Conservation (phyloP, 192 early-diverging fungal genomes). For the Oehlia diaphana region DNA sequence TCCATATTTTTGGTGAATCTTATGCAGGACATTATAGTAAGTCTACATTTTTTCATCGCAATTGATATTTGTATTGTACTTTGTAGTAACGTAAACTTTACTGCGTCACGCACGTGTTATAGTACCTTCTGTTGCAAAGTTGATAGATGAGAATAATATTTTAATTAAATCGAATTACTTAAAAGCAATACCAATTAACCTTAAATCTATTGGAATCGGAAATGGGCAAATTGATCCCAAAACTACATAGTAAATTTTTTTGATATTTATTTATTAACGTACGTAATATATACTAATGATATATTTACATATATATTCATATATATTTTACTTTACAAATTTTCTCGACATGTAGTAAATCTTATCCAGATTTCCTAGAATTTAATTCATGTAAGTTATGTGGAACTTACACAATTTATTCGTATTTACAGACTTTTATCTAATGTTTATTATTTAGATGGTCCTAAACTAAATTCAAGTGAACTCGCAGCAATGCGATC, state of each 20-base stretch:
- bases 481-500: conserved; percentile 48
- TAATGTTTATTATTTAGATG: conserved; percentile 23
- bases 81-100: conserved; percentile 29
- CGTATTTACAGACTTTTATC: conserved; percentile 29
- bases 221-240: conserved; percentile 53
- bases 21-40: conserved; percentile 54
- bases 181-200: conserved; percentile 35
- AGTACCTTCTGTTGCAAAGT: conserved; percentile 39
- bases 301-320: no score
- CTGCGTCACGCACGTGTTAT: background rate
- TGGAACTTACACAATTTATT: background rate
- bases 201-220: conserved; percentile 54
- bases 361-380: conserved; percentile 32
- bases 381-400: conserved; percentile 42
- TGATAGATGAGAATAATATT: background rate
- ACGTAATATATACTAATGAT: no score
- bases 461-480: conserved; percentile 48
- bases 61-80: conserved; percentile 36
- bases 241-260: conserved; percentile 43
- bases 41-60: conserved; percentile 3
- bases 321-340: no score
- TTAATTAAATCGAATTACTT: background rate
- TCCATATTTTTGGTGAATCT: conserved; percentile 56
- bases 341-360: conserved; percentile 32
- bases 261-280: background rate